Conservation (phyloP, 1,139 yeast genomes). For the Arxiozyma slooffiae region DNA sequence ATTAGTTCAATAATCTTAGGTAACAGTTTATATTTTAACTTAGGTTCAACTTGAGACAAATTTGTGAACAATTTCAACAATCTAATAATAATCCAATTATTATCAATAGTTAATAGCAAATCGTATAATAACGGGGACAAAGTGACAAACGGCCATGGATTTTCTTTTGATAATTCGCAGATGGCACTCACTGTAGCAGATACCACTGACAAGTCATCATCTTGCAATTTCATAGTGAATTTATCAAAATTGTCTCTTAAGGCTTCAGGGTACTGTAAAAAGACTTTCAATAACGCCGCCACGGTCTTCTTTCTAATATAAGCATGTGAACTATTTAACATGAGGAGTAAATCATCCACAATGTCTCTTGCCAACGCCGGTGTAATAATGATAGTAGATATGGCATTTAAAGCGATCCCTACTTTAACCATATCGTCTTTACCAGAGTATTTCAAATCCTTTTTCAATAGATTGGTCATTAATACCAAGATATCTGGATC, state of each 20-base stretch:
- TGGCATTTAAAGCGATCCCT: slow-evolving; percentile 83
- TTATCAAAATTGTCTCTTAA: slow-evolving; percentile 62
- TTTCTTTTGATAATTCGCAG: slow-evolving; percentile 84
- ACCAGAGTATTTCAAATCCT: slow-evolving; percentile 57
- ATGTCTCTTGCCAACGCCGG: slow-evolving; percentile 80
- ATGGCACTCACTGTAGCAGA: slow-evolving; percentile 91
- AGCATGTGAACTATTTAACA: slow-evolving; percentile 82
- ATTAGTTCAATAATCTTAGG: slow-evolving; percentile 73
- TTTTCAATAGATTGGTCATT: slow-evolving; percentile 84
- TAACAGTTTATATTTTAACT: slow-evolving; percentile 68
- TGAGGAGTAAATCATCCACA: slow-evolving; percentile 74
- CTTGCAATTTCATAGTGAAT: slow-evolving; percentile 69
- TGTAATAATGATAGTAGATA: slow-evolving; percentile 77
- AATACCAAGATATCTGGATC: slow-evolving; percentile 80
- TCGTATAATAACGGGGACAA: slow-evolving; percentile 78
- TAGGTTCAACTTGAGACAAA: slow-evolving; percentile 73
- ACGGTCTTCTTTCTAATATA: slow-evolving; percentile 90
- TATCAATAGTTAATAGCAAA: slow-evolving; percentile 64
- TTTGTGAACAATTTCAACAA: slow-evolving; percentile 79
- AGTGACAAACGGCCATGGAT: slow-evolving; percentile 64
- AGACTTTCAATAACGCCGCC: slow-evolving; percentile 81
- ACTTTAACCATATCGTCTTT: slow-evolving; percentile 54
- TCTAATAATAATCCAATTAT: slow-evolving; percentile 91
- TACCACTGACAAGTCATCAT: slow-evolving; percentile 69
- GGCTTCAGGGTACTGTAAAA: slow-evolving; percentile 87